Conservation (phyloP, 495 filamentous ascomycete species). For the Penicillium malachiteum region DNA sequence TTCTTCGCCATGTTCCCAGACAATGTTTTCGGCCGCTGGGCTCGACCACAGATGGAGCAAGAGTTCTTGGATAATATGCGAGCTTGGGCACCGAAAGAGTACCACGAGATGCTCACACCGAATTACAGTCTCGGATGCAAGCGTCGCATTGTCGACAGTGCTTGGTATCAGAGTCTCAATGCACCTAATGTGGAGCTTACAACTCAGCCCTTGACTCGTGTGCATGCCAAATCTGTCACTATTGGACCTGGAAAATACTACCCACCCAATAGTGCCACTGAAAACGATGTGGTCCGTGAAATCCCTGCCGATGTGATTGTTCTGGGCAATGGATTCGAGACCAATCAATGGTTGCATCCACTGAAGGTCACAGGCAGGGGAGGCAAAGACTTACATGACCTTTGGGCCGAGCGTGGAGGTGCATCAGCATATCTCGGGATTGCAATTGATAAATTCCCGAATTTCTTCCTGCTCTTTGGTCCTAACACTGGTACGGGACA, state of each 20-base stretch:
- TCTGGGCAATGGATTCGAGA: slow-evolving; percentile 58
- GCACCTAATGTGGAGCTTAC: slow-evolving; percentile 56
- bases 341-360: slow-evolving; percentile 40
- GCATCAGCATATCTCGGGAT: slow-evolving; percentile 63
- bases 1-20: slow-evolving; percentile 37
- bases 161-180: slow-evolving; percentile 56
- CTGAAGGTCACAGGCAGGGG: slow-evolving; percentile 42
- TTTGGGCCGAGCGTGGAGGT: slow-evolving; percentile 59
- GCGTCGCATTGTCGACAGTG: slow-evolving; percentile 54
- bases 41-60: slow-evolving; percentile 31
- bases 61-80: slow-evolving; percentile 48
- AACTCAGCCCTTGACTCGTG: slow-evolving; percentile 49
- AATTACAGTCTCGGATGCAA: slow-evolving; percentile 65
- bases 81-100: slow-evolving; percentile 52
- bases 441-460: slow-evolving; percentile 65
- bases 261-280: slow-evolving; percentile 33
- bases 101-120: slow-evolving; percentile 62
- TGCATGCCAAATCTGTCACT: slow-evolving; percentile 50
- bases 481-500: slow-evolving; percentile 68
- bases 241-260: slow-evolving; percentile 53
- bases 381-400: slow-evolving; percentile 48
- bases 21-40: slow-evolving; percentile 27
- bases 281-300: slow-evolving; percentile 34
- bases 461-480: slow-evolving; percentile 67
- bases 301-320: slow-evolving; percentile 60